Conservation (phyloP, 2,329 filamentous ascomycete species). For the Fusarium luffae region DNA sequence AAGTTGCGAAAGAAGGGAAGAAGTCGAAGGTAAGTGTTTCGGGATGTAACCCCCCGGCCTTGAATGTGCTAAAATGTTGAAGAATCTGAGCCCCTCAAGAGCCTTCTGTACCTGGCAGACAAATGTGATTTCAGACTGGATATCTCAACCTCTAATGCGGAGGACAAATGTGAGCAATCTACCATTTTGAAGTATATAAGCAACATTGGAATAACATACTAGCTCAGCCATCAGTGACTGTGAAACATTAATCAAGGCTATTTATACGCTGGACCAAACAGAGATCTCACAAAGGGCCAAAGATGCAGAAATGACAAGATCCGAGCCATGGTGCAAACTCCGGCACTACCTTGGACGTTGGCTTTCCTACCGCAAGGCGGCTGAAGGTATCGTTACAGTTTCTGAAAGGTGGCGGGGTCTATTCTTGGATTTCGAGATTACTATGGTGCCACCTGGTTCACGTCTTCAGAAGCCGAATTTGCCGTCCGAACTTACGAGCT, state of each 20-base stretch:
- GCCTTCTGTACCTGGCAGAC: neutral
- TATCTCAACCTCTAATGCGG: neutral
- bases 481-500: constrained; percentile 5
- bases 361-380: constrained; percentile 40
- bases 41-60: too few species aligned
- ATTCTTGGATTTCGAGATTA: constrained; percentile 44
- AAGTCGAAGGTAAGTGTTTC: neutral
- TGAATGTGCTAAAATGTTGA: neutral
- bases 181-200: accelerated
- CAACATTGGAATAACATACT: neutral
- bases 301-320: constrained; percentile 5
- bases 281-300: neutral
- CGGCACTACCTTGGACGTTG: constrained; percentile 43
- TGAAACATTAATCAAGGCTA: constrained; percentile 34
- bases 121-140: neutral
- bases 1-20: neutral
- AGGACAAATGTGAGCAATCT: neutral
- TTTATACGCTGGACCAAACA: neutral
- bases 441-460: constrained; percentile 34
- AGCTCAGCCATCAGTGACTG: constrained; percentile 23
- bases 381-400: constrained; percentile 21
- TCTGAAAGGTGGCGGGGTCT: constrained; percentile 36
- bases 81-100: neutral
- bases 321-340: constrained; percentile 35
- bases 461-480: neutral